These are phyloP conservation scores for Verticillium longisporum DNA, from an alignment of 2,329 filamentous ascomycete genomes.

Conservation along the genomic window DNA sequence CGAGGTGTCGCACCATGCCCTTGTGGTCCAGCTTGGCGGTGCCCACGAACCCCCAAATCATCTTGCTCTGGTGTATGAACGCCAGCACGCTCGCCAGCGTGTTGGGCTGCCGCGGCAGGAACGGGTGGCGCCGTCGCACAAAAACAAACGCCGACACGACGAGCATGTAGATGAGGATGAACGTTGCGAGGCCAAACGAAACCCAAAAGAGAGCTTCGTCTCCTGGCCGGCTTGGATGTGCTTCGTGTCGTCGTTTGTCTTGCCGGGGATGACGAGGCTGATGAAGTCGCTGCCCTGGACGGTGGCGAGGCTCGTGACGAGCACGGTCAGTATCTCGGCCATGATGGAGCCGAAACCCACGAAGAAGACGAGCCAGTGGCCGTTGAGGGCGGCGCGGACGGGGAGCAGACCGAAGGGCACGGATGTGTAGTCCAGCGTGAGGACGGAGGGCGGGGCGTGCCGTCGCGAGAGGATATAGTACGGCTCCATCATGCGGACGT, in stretches of 20 bases:
- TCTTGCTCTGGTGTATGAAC: conserved; percentile 74
- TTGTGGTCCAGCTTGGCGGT: conserved; percentile 56
- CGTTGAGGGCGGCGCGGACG: conserved; percentile 53
- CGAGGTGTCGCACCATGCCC: conserved; percentile 56
- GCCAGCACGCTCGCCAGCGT: conserved; percentile 71
- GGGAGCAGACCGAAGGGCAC: conserved; percentile 63
- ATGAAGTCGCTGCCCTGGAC: conserved; percentile 59
- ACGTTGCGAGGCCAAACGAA: conserved; percentile 53
- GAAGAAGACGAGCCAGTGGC: conserved; percentile 58
- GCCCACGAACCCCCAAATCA: conserved; percentile 69
- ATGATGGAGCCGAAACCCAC: conserved; percentile 67
- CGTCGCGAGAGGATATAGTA: conserved; percentile 64
- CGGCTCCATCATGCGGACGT: conserved; percentile 67
- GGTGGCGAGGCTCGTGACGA: conserved; percentile 57
- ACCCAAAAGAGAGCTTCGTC: conserved; percentile 59
- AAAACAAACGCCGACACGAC: conserved; percentile 56
- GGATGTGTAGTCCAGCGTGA: conserved; percentile 67
- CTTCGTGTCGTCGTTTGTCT: conserved; percentile 5
- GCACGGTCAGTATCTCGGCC: conserved; percentile 65
- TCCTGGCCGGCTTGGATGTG: conserved; percentile 45
- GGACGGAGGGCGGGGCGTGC: conserved; percentile 56
- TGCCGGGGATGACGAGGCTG: conserved; percentile 15
- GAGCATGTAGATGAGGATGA: conserved; percentile 61
- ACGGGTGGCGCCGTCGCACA: conserved; percentile 56
- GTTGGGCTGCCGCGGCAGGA: conserved; percentile 70